Conservation (phyloP, 371 early-diverging fungal genomes). For the Mortierella sp. region DNA sequence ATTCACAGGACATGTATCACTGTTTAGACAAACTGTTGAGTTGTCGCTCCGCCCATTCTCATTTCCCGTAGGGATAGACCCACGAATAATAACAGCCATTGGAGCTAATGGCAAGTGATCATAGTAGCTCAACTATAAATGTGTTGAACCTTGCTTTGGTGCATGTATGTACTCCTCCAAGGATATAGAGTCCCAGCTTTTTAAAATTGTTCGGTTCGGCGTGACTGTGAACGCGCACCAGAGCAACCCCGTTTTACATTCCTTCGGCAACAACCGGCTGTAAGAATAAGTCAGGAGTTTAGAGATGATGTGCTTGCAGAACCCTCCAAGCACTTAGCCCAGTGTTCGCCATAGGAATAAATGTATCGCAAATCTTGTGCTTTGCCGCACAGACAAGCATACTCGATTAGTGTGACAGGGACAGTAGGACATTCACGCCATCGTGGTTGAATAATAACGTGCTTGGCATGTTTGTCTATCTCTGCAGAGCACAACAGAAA, state of each 20-base stretch:
- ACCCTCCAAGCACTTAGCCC: not conserved
- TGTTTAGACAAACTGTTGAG: not conserved
- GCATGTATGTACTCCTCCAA: no score
- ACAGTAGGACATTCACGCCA: not conserved
- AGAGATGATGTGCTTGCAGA: no score
- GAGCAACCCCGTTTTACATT: no score
- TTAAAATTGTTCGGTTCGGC: no score
- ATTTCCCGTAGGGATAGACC: not conserved
- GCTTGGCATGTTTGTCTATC: not conserved
- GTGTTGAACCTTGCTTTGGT: no score
- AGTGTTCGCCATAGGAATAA: not conserved
- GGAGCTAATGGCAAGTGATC: not conserved
- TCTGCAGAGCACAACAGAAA: not conserved
- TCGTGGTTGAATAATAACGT: not conserved
- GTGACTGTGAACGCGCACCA: no score
- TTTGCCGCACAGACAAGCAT: slow-evolving; percentile 12
- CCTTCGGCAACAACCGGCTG: no score
- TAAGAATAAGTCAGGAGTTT: no score
- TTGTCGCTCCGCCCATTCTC: not conserved
- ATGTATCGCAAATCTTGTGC: slow-evolving; percentile 2
- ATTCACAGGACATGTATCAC: not conserved
- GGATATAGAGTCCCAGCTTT: no score
- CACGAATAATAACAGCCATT: not conserved
- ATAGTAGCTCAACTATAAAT: not conserved
- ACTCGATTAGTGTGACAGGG: no score